phyloP scores from a whole-genome alignment of 2,329 filamentous ascomycete genomes.

The Paecilomyces niveus region DNA sequence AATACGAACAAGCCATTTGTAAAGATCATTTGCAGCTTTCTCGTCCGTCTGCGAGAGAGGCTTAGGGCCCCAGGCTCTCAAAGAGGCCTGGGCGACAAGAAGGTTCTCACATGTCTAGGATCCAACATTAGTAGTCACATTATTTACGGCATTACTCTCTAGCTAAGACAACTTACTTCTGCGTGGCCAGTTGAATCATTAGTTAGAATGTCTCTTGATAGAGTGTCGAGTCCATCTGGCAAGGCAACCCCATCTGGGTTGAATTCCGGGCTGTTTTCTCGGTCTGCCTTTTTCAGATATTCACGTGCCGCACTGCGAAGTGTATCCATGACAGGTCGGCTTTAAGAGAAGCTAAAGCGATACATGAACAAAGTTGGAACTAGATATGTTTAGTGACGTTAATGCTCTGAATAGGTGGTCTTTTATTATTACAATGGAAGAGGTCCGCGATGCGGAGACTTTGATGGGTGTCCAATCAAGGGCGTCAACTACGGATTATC shows the following conservation, averaged over 20 bases:
- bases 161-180: conserved; percentile 13
- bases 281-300: conserved; percentile 10
- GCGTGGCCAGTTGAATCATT: conserved; percentile 11
- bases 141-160: neutral
- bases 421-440: neutral
- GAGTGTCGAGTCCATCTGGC: conserved; percentile 10
- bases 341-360: neutral
- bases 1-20: conserved; percentile 22
- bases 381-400: neutral
- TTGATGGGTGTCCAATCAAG: neutral
- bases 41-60: conserved; percentile 15
- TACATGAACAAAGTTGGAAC: neutral
- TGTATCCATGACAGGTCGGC: conserved; percentile 6
- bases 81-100: conserved; percentile 17
- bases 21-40: conserved; percentile 18
- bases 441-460: neutral
- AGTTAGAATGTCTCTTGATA: conserved; percentile 26
- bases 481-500: neutral
- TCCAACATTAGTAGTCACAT: neutral
- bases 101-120: conserved; percentile 26
- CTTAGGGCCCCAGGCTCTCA: conserved; percentile 12
- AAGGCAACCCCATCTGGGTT: conserved; percentile 6
- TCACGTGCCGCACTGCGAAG: conserved; percentile 20
- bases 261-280: conserved; percentile 6
- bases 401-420: neutral